A percentile compares a stretch with the other conserved stretches of the same genome.
Evolutionary conservation across 805 yeast species (phyloP).

Genomic region (Lipomyces sp.): DNA sequence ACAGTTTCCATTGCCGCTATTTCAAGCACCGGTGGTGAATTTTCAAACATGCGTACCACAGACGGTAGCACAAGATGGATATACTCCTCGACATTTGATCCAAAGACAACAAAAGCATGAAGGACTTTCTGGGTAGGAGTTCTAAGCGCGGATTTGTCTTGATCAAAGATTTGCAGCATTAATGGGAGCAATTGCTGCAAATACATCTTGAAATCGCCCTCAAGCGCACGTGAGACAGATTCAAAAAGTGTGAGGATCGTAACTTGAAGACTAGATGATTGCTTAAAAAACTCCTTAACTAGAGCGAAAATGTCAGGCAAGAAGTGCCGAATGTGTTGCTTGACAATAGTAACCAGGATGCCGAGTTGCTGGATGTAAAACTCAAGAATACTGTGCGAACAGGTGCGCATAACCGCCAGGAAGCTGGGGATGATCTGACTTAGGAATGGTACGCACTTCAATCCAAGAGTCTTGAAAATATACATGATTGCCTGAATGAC

Average conservation of each 20-base stretch:
- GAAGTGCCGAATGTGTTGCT: constrained; percentile 86
- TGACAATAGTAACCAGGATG: constrained; percentile 76
- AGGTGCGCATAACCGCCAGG: constrained; percentile 77
- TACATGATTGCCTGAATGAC: constrained; percentile 94
- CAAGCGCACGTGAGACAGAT: constrained; percentile 80
- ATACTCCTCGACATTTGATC: constrained; percentile 85
- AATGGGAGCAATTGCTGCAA: constrained; percentile 78
- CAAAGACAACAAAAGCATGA: constrained; percentile 83
- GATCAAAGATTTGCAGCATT: constrained; percentile 74
- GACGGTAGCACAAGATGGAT: constrained; percentile 86
- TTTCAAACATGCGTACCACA: constrained; percentile 77
- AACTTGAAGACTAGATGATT: constrained; percentile 65
- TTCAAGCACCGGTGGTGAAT: constrained; percentile 57
- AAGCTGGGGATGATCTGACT: constrained; percentile 89
- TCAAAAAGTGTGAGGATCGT: constrained; percentile 82
- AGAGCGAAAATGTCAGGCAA: constrained; percentile 74
- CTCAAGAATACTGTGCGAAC: constrained; percentile 73
- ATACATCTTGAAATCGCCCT: constrained; percentile 88
- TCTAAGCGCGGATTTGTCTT: constrained; percentile 60
- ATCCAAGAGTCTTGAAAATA: constrained; percentile 85
- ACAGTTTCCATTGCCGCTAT: constrained; percentile 79
- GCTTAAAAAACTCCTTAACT: constrained; percentile 70
- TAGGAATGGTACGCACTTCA: constrained; percentile 86
- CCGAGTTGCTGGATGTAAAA: constrained; percentile 89
- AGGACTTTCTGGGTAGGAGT: constrained; percentile 61